These are phyloP conservation scores for Carpinus fangiana DNA, from an alignment of 306 rosid species.

Conservation along the genomic window DNA sequence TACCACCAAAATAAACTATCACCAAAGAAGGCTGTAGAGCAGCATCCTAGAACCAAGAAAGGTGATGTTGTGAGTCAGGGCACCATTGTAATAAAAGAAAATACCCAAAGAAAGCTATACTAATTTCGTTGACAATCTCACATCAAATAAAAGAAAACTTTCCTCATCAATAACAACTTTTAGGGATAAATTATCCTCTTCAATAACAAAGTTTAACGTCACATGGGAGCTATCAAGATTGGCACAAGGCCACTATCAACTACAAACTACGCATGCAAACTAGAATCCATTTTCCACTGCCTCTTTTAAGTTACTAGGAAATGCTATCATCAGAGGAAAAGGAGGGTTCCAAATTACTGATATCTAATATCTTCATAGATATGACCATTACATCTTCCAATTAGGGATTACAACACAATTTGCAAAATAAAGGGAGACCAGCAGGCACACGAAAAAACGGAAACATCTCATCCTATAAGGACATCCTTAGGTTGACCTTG, in stretches of 20 bases:
- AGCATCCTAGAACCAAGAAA: conserved; percentile 56
- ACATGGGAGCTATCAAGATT: not conserved
- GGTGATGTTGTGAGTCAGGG: conserved; percentile 9
- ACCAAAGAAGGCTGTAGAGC: conserved; percentile 79
- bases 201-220: not conserved
- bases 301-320: not conserved
- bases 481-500: not conserved
- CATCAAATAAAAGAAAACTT: not conserved
- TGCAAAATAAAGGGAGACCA: not conserved
- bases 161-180: not conserved
- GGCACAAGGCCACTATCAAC: not conserved
- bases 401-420: not conserved
- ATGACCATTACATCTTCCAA: not conserved
- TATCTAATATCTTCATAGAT: not conserved
- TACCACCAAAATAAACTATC: conserved; percentile 89
- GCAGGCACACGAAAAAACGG: too few species aligned
- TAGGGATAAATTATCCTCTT: not conserved
- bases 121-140: not conserved
- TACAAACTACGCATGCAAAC: not conserved
- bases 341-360: not conserved
- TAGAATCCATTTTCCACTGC: not conserved
- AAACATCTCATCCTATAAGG: not conserved
- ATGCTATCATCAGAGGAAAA: not conserved
- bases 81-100: not conserved
- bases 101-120: not conserved